Evolutionary conservation across 1,284 basidiomycete genomes (phyloP).

Genomic region (Marasmius fiardii): DNA sequence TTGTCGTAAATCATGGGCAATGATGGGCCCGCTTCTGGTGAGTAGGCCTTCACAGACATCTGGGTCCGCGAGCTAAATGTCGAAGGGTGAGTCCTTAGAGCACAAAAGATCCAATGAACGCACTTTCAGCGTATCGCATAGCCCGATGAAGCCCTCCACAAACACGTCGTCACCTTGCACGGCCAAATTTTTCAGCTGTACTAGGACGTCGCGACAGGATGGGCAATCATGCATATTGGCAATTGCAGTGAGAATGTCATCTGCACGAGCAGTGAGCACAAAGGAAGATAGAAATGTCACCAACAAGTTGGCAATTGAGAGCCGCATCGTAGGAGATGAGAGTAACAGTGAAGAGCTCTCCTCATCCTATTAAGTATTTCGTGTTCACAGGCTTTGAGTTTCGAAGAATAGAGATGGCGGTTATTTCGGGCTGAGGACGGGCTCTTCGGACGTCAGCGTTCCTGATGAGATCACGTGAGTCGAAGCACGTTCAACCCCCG

Average conservation of each 20-base stretch:
- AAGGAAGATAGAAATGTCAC: no score
- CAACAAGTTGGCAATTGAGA: no score
- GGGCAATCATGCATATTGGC: slow-evolving; percentile 11
- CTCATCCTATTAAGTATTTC: no score
- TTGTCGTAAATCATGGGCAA: slow-evolving; percentile 52
- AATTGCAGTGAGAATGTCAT: slow-evolving; percentile 7
- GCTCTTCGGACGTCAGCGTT: no score
- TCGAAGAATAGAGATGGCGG: no score
- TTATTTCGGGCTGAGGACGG: no score
- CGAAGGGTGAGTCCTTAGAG: background rate
- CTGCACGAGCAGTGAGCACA: background rate
- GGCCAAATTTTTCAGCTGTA: slow-evolving; percentile 9
- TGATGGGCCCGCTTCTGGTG: slow-evolving; percentile 48
- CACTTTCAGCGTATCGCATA: slow-evolving; percentile 11
- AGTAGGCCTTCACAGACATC: slow-evolving; percentile 57
- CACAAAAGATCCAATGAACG: background rate
- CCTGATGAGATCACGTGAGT: no score
- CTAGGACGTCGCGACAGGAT: slow-evolving; percentile 8
- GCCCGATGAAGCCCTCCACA: slow-evolving; percentile 1
- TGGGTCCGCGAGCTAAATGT: slow-evolving; percentile 11
- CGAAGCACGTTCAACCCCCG: no score
- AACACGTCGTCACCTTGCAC: slow-evolving; percentile 10
- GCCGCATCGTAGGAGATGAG: no score
- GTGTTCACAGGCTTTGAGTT: no score
- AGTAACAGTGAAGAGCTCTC: no score